Evolutionary conservation across 805 yeast genomes (phyloP), one percentile per base, ranked within the genome.

Genomic region (Nakazawaea molendinolei): DNA sequence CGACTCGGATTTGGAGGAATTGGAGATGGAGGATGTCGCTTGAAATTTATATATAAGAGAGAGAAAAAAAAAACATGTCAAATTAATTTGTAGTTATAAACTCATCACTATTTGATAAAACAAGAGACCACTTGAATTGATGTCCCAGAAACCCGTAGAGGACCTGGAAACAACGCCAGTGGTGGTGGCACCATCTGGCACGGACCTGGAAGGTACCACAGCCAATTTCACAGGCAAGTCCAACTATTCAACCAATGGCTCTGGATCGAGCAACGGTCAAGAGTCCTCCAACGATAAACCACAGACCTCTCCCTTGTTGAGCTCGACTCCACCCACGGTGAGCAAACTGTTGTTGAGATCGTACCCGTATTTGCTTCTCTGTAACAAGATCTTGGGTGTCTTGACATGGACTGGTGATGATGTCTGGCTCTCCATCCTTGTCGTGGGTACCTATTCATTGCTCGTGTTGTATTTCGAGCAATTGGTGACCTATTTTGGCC

Each of bases 401-500:
- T 56, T 85, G 24, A 89, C 97, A 0, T 90, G 98, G 98, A 84
- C 97, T 3, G 78, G 79, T 43, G 89, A 83, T 24, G 92, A 86
- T 53, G 66, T 72, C 23, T 86, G 90, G 86, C 60, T 79, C 38
- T 76, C 86, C 48, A 62, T 83, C 14, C 66, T 86, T 19, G 48
- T 81, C 31, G 69, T 82, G 17, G 61, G 75, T 2, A 47, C 64
- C 9, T 79, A 73, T 54, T 62, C 76, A 1, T 59, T 81, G 4
- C 51, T 71, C 4, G 83, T 86, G 15, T 58, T 82, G n/a, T 85
- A 87, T 58, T 85, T 84, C 53, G 95, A 87, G 49, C 59, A 65
- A n/a, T 57, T 87, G 36, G 70, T 86, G 24, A 74, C 74, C n/a
- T 86, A 85, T 67, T 68, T 80, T 40, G 96, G 95, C 10, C 96